phyloP scores from a whole-genome alignment of 257 asterid species.

The Rehmannia glutinosa region DNA sequence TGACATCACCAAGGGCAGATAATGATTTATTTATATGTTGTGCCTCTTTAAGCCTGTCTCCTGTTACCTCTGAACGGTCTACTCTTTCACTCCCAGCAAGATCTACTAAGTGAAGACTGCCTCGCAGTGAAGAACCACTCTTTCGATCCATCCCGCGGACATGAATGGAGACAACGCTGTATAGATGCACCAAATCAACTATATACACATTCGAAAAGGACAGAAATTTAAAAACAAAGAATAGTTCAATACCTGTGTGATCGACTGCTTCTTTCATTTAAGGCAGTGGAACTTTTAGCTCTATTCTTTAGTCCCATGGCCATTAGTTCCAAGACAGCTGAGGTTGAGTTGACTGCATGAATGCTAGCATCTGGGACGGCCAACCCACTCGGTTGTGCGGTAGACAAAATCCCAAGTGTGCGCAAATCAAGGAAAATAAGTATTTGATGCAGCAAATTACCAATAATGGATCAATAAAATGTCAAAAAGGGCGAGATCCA shows the following conservation, averaged over 20 bases:
- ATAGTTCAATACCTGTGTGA: slow-evolving; percentile 68
- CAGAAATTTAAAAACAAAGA: neutral
- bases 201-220: neutral
- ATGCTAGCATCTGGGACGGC: slow-evolving; percentile 92
- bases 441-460: neutral
- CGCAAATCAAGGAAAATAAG: slow-evolving; percentile 64
- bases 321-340: slow-evolving; percentile 77
- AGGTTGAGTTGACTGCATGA: slow-evolving; percentile 51
- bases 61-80: slow-evolving; percentile 95
- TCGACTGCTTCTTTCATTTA: slow-evolving; percentile 94
- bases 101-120: slow-evolving; percentile 98
- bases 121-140: slow-evolving; percentile 56
- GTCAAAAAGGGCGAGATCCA: too few relatives aligned
- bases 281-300: slow-evolving; percentile 81
- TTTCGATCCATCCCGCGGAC: slow-evolving; percentile 60
- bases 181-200: slow-evolving; percentile 1
- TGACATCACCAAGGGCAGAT: slow-evolving; percentile 97
- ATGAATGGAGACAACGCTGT: slow-evolving; percentile 81
- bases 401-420: slow-evolving; percentile 78
- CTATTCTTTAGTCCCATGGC: slow-evolving; percentile 76
- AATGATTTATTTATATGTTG: slow-evolving; percentile 91
- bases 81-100: slow-evolving; percentile 99
- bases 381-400: slow-evolving; percentile 65
- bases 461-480: neutral
- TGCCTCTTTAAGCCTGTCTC: slow-evolving; percentile 94